Evolutionary conservation across 495 filamentous ascomycete species (phyloP).

Genomic region (Penicillium waksmanii): DNA sequence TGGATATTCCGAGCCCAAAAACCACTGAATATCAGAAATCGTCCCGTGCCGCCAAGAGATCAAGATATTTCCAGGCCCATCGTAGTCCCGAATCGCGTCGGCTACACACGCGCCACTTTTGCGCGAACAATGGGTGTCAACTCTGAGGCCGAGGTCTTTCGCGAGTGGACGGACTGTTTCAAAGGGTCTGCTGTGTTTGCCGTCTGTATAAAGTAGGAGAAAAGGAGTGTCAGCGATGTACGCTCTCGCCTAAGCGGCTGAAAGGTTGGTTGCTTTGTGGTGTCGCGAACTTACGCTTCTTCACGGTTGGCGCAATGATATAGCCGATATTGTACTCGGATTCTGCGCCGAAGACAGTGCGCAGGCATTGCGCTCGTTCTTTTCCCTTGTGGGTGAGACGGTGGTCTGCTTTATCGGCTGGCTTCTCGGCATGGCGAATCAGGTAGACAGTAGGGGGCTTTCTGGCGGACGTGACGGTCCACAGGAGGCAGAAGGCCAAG

Average conservation of each 20-base stretch:
- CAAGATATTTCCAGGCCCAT: slow-evolving; percentile 36
- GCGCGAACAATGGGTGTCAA: slow-evolving; percentile 46
- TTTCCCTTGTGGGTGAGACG: slow-evolving; percentile 46
- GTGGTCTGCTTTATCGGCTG: slow-evolving; percentile 36
- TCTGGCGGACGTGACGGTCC: slow-evolving; percentile 7
- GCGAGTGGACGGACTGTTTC: slow-evolving; percentile 54
- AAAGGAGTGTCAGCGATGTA: background rate
- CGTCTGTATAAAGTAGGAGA: slow-evolving; percentile 38
- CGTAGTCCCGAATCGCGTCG: slow-evolving; percentile 20
- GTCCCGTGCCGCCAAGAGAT: slow-evolving; percentile 38
- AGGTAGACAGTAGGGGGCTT: slow-evolving; percentile 45
- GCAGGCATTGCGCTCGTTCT: slow-evolving; percentile 51
- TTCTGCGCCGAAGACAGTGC: slow-evolving; percentile 43
- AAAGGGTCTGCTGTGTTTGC: slow-evolving; percentile 47
- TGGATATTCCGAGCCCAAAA: slow-evolving; percentile 22
- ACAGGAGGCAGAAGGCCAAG: slow-evolving; percentile 3
- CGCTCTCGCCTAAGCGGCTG: background rate
- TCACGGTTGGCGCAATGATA: slow-evolving; percentile 50
- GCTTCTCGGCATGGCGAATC: slow-evolving; percentile 61
- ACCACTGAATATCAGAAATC: slow-evolving; percentile 25
- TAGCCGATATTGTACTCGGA: slow-evolving; percentile 50
- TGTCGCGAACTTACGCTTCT: slow-evolving; percentile 22
- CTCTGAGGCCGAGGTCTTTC: slow-evolving; percentile 45
- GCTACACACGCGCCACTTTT: slow-evolving; percentile 32
- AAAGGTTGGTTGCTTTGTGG: background rate